Base-by-base conservation (phyloP, 306 rosid genomes). In the Casuarina glauca region DNA sequence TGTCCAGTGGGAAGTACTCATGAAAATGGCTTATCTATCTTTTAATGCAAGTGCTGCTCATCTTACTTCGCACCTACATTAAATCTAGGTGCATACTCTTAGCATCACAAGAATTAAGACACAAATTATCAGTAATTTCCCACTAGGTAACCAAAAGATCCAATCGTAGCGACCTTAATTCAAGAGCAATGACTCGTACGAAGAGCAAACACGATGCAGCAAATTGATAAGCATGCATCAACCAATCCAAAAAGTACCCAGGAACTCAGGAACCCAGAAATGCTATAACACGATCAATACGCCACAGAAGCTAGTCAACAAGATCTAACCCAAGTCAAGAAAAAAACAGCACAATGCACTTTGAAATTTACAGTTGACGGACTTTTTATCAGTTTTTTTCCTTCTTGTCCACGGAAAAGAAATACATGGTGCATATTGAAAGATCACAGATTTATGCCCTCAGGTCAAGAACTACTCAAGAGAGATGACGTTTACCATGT, bases 21-120 rank as follows among this genome's bases (percentile, higher is more conserved):
- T 26, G 32, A 26, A 26, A 26, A 26, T 26, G 32, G 32, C 32
- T 26, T 26, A 26, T 26, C 32, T 20, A 20, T 32, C 68, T 61
- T 35, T 13, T 32, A 61, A 32, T 61, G 44, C 44, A 61, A 11
- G 68, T 61, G 9, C 67, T 4, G 15, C 5, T 61, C 20, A 57
- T 32, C 3, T 57, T 57, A 1, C 26, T 5, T 57, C 6, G 13
- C 26, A 55, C n/a, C 61, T 55, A 55, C 61, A 55, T 55, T 10
- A 7, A 55, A 55, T n/a, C 32, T 26, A 26, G 32, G 32, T 26
- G 32, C 32, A 26, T 26, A 26, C 32, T 26, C 32, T 26, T 26
- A 57, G 19, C 63, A 57, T 57, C 38, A 57, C 63, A 57, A 57
- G 35, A 57, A 57, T 57, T 57, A 57, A n/a, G 63, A 4, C 68